Evolutionary conservation across 805 yeast species (phyloP), one percentile per base, ranked within the genome.

Genomic region (Starmerella gropengiesseri): DNA sequence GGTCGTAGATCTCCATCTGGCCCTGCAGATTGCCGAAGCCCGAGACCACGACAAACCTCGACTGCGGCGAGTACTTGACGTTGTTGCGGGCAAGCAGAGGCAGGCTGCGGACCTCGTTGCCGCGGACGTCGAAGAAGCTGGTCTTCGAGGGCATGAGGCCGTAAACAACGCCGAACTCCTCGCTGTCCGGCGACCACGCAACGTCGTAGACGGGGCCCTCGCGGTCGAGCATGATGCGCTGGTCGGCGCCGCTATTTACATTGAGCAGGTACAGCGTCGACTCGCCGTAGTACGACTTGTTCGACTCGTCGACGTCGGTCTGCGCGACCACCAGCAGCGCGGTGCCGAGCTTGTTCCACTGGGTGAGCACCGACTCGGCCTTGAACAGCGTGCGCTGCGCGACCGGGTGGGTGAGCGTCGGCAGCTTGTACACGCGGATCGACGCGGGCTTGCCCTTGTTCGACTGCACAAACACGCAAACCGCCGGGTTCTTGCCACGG

Each of bases 11-110:
- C 60, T 93, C 97, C 45, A 91, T 93, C 13, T 87, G 77, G 48
- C 99, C 99, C 67, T 89, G 96, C 60, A 91, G 73, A 63, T 91
- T 91, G 55, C 99, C 99, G 64, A 91, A 91, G 3, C 99, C 99
- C 8, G 95, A 97, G 48, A 87, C 89, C 47, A 91, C 68, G 38
- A 93, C 78, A 56, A 77, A 89, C 54, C 83, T 76, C 29, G 93
- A 96, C 57, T 87, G 94, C 6, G 98, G 98, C 7, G 97, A 86
- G 62, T 83, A 91, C 50, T 80, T 64, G 52, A 91, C 75, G 23
- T 95, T 84, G 65, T 91, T 91, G 60, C 91, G 78, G 41, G 96
- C 80, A 35, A 83, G 82, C 30, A 82, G 78, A 18, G 95, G 89
- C 56, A 91, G 70, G 1, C 85, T 74, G 60, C 80, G 82, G 51